Percentiles rank a stretch among this genome's conserved stretches.
phyloP scores from a whole-genome alignment of 1,284 basidiomycete species.

The Cryptococcus deneoformans region DNA sequence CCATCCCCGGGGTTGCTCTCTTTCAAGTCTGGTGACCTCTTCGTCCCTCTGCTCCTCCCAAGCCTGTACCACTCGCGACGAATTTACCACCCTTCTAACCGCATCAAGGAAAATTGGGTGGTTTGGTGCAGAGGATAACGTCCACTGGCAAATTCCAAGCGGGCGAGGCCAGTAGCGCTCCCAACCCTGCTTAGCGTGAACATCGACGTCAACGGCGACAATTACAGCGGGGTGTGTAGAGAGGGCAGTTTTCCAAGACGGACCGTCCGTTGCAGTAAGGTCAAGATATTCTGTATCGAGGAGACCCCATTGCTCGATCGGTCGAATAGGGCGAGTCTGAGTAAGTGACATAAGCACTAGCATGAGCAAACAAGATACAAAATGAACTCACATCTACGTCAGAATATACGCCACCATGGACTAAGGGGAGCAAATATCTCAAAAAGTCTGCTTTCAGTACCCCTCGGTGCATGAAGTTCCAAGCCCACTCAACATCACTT shows the following conservation, averaged over 20 bases:
- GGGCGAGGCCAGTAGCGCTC: conserved; percentile 37
- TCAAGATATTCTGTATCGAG: conserved; percentile 27
- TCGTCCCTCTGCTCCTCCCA: conserved; percentile 23
- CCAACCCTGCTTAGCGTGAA: conserved; percentile 35
- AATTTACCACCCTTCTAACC: conserved; percentile 42
- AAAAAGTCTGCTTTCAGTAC: conserved; percentile 50
- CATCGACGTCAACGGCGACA: conserved; percentile 49
- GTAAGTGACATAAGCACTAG: background rate
- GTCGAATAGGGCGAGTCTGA: conserved; percentile 33
- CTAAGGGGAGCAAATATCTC: conserved; percentile 47
- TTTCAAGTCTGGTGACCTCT: conserved; percentile 13
- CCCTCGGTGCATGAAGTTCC: conserved; percentile 41
- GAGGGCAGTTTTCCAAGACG: conserved; percentile 18
- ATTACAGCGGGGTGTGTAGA: conserved; percentile 38
- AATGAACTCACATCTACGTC: conserved; percentile 43
- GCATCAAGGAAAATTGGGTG: conserved; percentile 50
- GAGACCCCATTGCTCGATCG: conserved; percentile 42
- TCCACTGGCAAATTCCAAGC: conserved; percentile 49
- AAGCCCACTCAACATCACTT: conserved; percentile 39
- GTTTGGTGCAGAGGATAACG: conserved; percentile 39
- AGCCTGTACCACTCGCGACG: conserved; percentile 27
- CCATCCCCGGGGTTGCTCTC: conserved; percentile 10
- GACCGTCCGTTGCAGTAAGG: conserved; percentile 29
- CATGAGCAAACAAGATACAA: background rate
- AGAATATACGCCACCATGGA: conserved; percentile 50